These are phyloP conservation scores for Stagonosporopsis vannaccii DNA, from an alignment of 2,329 filamentous ascomycete genomes.

Conservation along the genomic window DNA sequence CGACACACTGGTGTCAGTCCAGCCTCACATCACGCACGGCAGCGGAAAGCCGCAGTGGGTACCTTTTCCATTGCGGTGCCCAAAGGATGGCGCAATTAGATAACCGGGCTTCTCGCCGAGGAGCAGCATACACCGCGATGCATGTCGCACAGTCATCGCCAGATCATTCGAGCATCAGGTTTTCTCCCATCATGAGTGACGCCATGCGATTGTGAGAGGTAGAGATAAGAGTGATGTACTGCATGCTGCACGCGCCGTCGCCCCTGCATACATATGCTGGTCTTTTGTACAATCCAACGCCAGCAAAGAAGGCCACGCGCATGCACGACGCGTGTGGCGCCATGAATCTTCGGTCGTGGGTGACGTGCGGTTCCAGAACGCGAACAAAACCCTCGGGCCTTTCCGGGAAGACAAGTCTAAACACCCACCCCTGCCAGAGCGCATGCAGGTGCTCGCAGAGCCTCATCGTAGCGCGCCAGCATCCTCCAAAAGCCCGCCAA, in stretches of 20 bases:
- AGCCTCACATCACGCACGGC: slow-evolving; percentile 18
- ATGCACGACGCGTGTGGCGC: slow-evolving; percentile 14
- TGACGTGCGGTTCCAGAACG: slow-evolving; percentile 16
- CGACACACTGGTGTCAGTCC: slow-evolving; percentile 13
- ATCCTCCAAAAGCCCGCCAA: slow-evolving; percentile 6
- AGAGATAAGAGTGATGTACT: slow-evolving; percentile 12
- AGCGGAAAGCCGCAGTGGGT: slow-evolving; percentile 14
- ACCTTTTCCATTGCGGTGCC: slow-evolving; percentile 10
- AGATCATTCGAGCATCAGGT: slow-evolving; percentile 15
- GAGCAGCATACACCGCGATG: slow-evolving; percentile 1
- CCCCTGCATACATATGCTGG: slow-evolving; percentile 11
- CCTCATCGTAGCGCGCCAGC: slow-evolving; percentile 16
- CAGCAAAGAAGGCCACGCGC: slow-evolving; percentile 4
- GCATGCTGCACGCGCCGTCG: slow-evolving; percentile 3
- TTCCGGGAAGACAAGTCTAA: slow-evolving; percentile 11
- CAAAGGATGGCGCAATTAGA: slow-evolving; percentile 12
- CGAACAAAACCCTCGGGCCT: slow-evolving; percentile 11
- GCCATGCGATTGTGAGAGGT: slow-evolving; percentile 12
- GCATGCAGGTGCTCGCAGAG: slow-evolving; percentile 20
- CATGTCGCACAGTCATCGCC: slow-evolving; percentile 1
- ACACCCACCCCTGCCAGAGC: slow-evolving; percentile 4
- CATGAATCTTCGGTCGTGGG: slow-evolving; percentile 8
- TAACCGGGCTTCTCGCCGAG: slow-evolving; percentile 12
- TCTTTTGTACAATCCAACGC: slow-evolving; percentile 7
- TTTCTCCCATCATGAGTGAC: slow-evolving; percentile 2